Evolutionary conservation across 192 early-diverging fungal genomes (phyloP), one percentile per base, ranked within the genome.

Genomic region (Backusella mclennaniae): DNA sequence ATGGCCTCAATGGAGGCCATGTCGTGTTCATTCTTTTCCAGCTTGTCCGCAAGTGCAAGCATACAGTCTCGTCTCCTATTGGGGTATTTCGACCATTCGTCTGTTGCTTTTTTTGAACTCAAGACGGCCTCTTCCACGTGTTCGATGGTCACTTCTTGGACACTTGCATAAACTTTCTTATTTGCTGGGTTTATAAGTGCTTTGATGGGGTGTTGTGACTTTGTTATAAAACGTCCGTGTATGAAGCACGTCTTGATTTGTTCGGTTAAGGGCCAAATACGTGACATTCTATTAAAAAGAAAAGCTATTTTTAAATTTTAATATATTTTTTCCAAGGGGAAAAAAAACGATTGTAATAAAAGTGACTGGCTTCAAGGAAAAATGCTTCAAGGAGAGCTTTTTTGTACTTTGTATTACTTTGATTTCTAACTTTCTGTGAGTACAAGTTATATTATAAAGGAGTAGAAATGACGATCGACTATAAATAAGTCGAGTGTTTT

Each of bases 1-100:
- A 86, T 38, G 66, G 77, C 85, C 66, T 89, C 88, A 41, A 88
- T 71, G 3, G 78, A 42, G 53, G 84, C 85, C 29, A 89, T 71
- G 15, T 81, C 79, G 1, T 74, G 35, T 36, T 77, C 78, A 73
- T 80, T 71, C n/a, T 76, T 49, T 69, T 87, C 85, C 6, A 87
- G 81, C 7, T 69, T 78, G 4, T 76, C 39, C 6, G 88, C 85
- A 35, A 88, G 77, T 0, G 72, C 77, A 23, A 87, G 76, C 69
- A 89, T 42, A 7, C 80, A 74, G 36, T 89, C 84, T 35, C 88
- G 87, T 7, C 88, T 85, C 8, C 14, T 26, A 33, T 31, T 31
- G 17, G 59, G 76, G 31, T 53, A 35, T 12, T 1, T 2, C 23
- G 31, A 7, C 79, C 79, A 81, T 59, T 39, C 41, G 2, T 4